Conservation (phyloP, 768 basidiomycete species). For the Russula sp. region DNA sequence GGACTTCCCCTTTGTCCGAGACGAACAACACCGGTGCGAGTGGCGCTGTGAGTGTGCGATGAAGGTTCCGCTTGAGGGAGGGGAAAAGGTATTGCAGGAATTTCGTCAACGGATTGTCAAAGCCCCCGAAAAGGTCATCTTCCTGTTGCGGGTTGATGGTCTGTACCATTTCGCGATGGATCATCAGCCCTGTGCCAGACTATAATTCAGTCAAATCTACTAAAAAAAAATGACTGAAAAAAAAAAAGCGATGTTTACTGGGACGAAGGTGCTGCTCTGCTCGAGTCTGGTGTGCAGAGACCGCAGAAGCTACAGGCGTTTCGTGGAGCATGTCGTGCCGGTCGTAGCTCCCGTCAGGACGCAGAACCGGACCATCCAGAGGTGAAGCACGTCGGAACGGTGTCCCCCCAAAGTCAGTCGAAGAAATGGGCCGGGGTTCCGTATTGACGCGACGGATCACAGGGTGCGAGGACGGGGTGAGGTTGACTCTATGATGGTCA, state of each 20-base stretch:
- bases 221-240: background rate
- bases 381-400: background rate
- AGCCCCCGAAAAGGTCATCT: constrained; percentile 11
- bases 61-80: constrained; percentile 42
- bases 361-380: background rate
- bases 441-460: background rate
- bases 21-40: constrained; percentile 39
- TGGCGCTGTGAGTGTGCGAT: constrained; percentile 66
- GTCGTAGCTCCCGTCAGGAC: background rate
- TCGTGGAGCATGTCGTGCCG: background rate
- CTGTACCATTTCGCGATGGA: constrained; percentile 1
- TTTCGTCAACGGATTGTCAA: constrained; percentile 23
- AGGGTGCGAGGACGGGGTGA: background rate
- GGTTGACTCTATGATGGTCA: background rate
- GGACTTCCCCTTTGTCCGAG: constrained; percentile 18
- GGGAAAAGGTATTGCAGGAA: constrained; percentile 54
- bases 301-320: background rate
- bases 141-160: constrained; percentile 6
- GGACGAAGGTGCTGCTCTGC: background rate
- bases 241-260: background rate
- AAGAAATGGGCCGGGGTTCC: background rate
- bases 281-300: background rate
- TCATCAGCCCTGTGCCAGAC: background rate
- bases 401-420: background rate
- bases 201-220: background rate